Base-by-base conservation (phyloP, 2,329 filamentous ascomycete species). In the Exserohilum rostratum region DNA sequence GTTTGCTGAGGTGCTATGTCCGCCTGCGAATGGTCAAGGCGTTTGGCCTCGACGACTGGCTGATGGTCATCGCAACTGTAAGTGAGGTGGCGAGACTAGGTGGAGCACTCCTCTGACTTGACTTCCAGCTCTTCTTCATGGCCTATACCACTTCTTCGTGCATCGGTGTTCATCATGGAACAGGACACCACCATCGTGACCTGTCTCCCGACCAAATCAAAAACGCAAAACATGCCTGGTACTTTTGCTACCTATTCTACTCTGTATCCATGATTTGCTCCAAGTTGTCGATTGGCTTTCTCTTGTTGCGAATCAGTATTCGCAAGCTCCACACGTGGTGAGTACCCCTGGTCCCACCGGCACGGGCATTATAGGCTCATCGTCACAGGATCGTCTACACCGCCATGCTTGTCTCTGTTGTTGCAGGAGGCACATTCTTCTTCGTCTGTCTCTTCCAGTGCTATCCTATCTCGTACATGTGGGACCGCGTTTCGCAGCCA, bases 371-470 rank as follows among this genome's bases (percentile, higher is more conserved):
- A 2, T 6, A 6, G 2, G 13, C 40, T 52, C 27, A 52, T 1
- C 29, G 9, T 12, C 4, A 6, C 15, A 55, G 53, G 62, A 73
- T 78, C 52, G 74, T 80, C 52, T 74, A 72, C 49, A 29, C 64
- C 2, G 72, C 77, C 29, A 78, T 78, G 62, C 35, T 59, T n/a
- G 57, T 71, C 5, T 71, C 71, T 2, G 60, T 69, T 7, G 48
- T 73, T 5, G 80, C 78, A 62, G 71, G 72, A 25, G 50, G 65
- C 10, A 60, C 69, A 27, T 77, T 76, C 60, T 80, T 81, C 69
- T 78, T 82, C 60, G 66, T 82, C 51, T 76, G 79, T 15, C 56
- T 80, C 0, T 79, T 84, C 46, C 82, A 84, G 58, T 85, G 82
- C 70, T 67, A 67, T 0, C 82, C 83, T 0, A 61, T 79, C 1